phyloP scores from a whole-genome alignment of 176 grass and related monocot species.

The Dactylis glomerata region DNA sequence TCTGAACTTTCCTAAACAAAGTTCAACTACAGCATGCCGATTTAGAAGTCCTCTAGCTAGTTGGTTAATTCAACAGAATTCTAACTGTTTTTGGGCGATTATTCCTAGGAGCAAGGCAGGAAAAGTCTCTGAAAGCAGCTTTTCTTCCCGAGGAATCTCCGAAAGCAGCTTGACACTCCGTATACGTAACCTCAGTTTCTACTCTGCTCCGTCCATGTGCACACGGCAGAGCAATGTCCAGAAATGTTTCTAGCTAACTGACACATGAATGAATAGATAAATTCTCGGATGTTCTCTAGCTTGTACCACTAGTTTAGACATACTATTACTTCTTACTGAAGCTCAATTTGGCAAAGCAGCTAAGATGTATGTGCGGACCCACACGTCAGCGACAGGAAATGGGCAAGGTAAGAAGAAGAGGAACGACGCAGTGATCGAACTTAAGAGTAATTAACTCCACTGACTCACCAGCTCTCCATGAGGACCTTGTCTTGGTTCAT shows the following conservation, averaged over 20 bases:
- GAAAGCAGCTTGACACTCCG: background rate
- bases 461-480: slow-evolving; percentile 94
- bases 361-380: background rate
- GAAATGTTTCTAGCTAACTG: background rate
- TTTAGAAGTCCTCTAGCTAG: background rate
- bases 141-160: background rate
- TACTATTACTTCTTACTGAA: background rate
- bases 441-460: background rate
- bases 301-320: background rate
- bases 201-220: background rate
- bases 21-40: background rate
- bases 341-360: background rate
- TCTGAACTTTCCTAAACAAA: background rate
- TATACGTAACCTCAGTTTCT: background rate
- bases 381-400: background rate
- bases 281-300: background rate
- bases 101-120: background rate
- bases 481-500: slow-evolving; percentile 98
- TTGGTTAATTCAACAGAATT: background rate
- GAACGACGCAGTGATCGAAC: background rate
- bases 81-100: background rate
- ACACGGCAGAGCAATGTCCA: background rate
- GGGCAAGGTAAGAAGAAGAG: background rate
- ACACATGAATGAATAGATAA: background rate
- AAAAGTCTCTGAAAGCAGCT: background rate